Evolutionary conservation across 139 green algal genomes (phyloP).

Genomic region (Picochlorum sp.): DNA sequence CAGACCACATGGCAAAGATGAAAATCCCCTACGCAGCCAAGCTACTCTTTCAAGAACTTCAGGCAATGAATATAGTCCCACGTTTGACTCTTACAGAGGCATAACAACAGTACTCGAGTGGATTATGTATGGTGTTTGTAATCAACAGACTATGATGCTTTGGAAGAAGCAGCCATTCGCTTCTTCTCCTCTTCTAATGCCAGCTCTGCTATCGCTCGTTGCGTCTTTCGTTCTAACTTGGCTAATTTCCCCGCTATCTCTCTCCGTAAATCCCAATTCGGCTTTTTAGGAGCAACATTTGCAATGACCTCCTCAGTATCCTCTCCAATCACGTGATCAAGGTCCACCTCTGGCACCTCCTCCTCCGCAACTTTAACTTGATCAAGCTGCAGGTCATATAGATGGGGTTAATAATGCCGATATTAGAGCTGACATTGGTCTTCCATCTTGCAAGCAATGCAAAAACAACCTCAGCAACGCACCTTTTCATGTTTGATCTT

Average conservation of each 20-base stretch:
- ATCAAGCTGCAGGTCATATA: conserved; percentile 27
- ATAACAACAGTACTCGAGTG: conserved; percentile 11
- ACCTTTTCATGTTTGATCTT: conserved; percentile 62
- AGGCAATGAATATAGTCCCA: conserved; percentile 92
- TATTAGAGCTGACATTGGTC: neutral
- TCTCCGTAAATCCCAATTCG: conserved; percentile 83
- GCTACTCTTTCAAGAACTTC: conserved; percentile 93
- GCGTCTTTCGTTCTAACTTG: conserved; percentile 69
- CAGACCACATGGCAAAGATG: conserved; percentile 70
- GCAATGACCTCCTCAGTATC: conserved; percentile 48
- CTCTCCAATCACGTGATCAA: conserved; percentile 33
- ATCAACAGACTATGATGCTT: conserved; percentile 7
- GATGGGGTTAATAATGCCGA: no score
- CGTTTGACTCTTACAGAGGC: conserved; percentile 61
- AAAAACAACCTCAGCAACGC: neutral
- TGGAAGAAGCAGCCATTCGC: conserved; percentile 11
- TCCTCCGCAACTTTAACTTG: conserved; percentile 52
- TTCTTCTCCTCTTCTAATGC: conserved; percentile 53
- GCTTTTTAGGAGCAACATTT: conserved; percentile 77
- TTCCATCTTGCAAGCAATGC: conserved; percentile 8
- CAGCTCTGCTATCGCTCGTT: conserved; percentile 63
- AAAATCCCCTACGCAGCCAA: conserved; percentile 96
- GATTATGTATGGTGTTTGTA: neutral
- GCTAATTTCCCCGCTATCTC: conserved; percentile 68
- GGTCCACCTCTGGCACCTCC: conserved; percentile 43